Conservation (phyloP, 257 asterid genomes). For the Nicotiana undulata region DNA sequence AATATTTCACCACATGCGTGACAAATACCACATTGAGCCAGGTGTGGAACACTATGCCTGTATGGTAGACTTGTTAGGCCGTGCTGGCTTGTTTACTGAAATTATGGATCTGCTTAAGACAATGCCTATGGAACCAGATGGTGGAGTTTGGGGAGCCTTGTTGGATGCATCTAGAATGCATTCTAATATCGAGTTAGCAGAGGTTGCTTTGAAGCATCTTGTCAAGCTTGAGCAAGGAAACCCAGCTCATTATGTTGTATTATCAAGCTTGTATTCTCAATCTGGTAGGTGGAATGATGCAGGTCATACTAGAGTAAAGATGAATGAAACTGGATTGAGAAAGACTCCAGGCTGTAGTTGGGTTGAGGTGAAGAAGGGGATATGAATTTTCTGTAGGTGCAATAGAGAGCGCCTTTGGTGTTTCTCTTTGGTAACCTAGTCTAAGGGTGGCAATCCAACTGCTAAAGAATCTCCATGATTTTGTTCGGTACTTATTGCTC, state of each 20-base stretch:
- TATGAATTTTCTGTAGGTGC: neutral
- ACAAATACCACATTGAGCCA: slow-evolving; percentile 13
- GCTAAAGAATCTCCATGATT: neutral
- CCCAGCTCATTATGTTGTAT: slow-evolving; percentile 20
- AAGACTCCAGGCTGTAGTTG: slow-evolving; percentile 27
- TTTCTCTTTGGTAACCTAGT: neutral
- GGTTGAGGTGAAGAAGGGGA: slow-evolving; percentile 10
- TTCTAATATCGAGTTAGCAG: slow-evolving; percentile 16
- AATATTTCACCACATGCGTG: slow-evolving; percentile 11
- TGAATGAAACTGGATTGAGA: slow-evolving; percentile 15
- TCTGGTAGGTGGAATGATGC: slow-evolving; percentile 22
- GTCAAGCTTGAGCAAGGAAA: slow-evolving; percentile 7
- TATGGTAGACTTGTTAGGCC: slow-evolving; percentile 21
- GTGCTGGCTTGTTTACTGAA: slow-evolving; percentile 22
- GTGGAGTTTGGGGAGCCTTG: slow-evolving; percentile 24
- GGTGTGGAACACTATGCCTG: slow-evolving; percentile 18
- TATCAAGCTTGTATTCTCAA: slow-evolving; percentile 19
- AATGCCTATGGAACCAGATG: slow-evolving; percentile 23
- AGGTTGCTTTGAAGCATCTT: slow-evolving; percentile 15
- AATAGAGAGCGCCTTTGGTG: neutral
- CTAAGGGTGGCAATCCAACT: neutral
- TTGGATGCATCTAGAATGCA: slow-evolving; percentile 16
- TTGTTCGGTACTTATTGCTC: neutral
- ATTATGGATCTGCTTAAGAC: slow-evolving; percentile 15
- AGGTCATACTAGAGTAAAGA: slow-evolving; percentile 11